Evolutionary conservation across 2,329 filamentous ascomycete species (phyloP), one percentile per base, ranked within the genome.

Genomic region (Teratosphaeria gauchensis): DNA sequence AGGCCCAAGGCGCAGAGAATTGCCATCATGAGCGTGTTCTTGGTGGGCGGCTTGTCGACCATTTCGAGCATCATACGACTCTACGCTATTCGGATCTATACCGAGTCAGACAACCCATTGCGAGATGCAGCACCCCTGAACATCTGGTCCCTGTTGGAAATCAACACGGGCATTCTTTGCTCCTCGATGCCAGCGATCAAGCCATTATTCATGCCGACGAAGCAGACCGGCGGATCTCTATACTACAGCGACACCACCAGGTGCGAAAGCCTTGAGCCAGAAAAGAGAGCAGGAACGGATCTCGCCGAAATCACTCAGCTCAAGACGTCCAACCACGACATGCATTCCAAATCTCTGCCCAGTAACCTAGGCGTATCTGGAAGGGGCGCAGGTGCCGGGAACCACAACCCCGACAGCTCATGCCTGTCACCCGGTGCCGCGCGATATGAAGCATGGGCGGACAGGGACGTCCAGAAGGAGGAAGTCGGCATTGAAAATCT

Each of bases 111-210:
- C 5, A 61, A 58, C 16, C 66, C 64, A 3, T 63, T 70, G 48
- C 59, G 63, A 56, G 69, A 71, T 53, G 66, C 65, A 4, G 64
- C 66, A 16, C 63, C 65, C 12, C 68, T 69, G 48, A 68, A 65
- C 48, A 65, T 64, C 4, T 72, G 69, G 70, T 69, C 67, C 2
- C 68, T 71, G 61, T 61, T 71, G 53, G 69, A 71, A 55, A 64
- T 71, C 57, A 70, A 71, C 52, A 54, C 69, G 3, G 69, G 64
- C 14, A 66, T 72, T 7, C 58, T 70, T n/a, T 70, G 69, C 60
- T 65, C 66, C 21, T 69, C 68, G 16, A 62, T 65, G 16, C 65
- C 24, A 55, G 62, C 62, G 35, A 61, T 64, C 55, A 63, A 62
- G 51, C 61, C 62, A 14, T 56, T 64, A 32, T 64, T 64, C 58